A percentile compares a stretch with the other conserved stretches of the same genome.
Evolutionary conservation across 1,284 basidiomycete species (phyloP).

Genomic region (Boletellus sp.): DNA sequence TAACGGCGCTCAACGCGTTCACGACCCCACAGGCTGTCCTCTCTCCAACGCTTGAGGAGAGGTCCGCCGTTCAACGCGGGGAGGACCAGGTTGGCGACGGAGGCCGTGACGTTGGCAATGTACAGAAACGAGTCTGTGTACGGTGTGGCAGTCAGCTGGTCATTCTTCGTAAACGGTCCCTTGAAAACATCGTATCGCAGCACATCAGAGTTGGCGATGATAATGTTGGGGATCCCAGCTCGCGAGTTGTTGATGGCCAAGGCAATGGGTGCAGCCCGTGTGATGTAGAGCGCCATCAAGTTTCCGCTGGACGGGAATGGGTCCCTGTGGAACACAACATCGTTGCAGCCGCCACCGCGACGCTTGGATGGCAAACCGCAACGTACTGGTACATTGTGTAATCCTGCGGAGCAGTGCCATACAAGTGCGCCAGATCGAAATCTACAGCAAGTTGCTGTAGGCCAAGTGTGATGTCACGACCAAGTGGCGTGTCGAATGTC

Average conservation of each 20-base stretch:
- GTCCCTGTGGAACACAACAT: slow-evolving; percentile 33
- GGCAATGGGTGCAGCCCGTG: slow-evolving; percentile 53
- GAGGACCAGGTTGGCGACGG: slow-evolving; percentile 51
- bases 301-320: slow-evolving; percentile 67
- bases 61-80: slow-evolving; percentile 48
- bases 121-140: slow-evolving; percentile 62
- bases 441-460: slow-evolving; percentile 47
- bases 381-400: slow-evolving; percentile 59
- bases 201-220: slow-evolving; percentile 71
- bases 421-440: slow-evolving; percentile 53
- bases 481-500: slow-evolving; percentile 56
- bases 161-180: slow-evolving; percentile 75
- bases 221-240: slow-evolving; percentile 54
- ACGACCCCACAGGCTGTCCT: slow-evolving; percentile 42
- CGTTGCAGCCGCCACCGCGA: background rate
- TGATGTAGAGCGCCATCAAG: slow-evolving; percentile 56
- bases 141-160: slow-evolving; percentile 72
- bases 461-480: slow-evolving; percentile 53
- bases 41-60: slow-evolving; percentile 34
- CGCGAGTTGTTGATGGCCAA: slow-evolving; percentile 60
- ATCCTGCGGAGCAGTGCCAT: slow-evolving; percentile 72
- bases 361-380: background rate
- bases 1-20: slow-evolving; percentile 54
- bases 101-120: slow-evolving; percentile 48
- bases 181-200: slow-evolving; percentile 70